A percentile compares a stretch with the other conserved stretches of the same genome.
These are phyloP conservation scores for Cardamine occulta DNA, from an alignment of 345 rosid genomes.

Conservation along the genomic window DNA sequence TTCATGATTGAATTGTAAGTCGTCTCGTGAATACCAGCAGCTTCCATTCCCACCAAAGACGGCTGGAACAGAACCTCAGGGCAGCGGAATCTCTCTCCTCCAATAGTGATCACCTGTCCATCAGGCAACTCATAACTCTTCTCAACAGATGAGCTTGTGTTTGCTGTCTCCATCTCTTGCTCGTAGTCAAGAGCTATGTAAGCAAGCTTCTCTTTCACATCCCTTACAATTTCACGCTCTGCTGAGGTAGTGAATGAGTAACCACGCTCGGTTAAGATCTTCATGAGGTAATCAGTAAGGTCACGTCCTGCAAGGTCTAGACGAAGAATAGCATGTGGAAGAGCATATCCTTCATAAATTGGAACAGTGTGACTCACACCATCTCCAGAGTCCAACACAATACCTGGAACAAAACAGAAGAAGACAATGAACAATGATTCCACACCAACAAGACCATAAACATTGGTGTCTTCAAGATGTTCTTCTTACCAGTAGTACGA, in stretches of 20 bases:
- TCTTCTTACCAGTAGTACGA: constrained; percentile 55
- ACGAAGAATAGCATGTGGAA: constrained; percentile 65
- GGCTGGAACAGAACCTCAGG: constrained; percentile 55
- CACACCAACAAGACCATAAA: not conserved
- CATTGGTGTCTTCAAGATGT: not conserved
- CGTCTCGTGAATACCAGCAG: constrained; percentile 52
- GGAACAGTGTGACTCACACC: constrained; percentile 66
- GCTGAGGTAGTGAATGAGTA: constrained; percentile 52
- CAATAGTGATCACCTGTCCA: constrained; percentile 52
- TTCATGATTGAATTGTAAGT: constrained; percentile 42
- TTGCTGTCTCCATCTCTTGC: constrained; percentile 48
- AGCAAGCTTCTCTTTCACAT: constrained; percentile 51
- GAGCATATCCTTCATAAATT: constrained; percentile 62
- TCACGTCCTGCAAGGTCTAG: constrained; percentile 65
- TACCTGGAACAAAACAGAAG: constrained; percentile 42
- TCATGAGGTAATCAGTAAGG: constrained; percentile 61
- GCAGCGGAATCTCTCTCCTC: constrained; percentile 49
- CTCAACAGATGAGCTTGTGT: constrained; percentile 45
- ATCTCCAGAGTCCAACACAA: constrained; percentile 62
- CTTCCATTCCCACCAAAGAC: constrained; percentile 47
- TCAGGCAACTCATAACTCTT: constrained; percentile 54
- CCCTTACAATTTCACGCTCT: constrained; percentile 50
- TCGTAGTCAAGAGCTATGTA: constrained; percentile 52
- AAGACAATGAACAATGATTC: not conserved
- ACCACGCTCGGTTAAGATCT: constrained; percentile 52